These are phyloP conservation scores for Ogataea degrootiae DNA, from an alignment of 805 yeast genomes.

Conservation along the genomic window DNA sequence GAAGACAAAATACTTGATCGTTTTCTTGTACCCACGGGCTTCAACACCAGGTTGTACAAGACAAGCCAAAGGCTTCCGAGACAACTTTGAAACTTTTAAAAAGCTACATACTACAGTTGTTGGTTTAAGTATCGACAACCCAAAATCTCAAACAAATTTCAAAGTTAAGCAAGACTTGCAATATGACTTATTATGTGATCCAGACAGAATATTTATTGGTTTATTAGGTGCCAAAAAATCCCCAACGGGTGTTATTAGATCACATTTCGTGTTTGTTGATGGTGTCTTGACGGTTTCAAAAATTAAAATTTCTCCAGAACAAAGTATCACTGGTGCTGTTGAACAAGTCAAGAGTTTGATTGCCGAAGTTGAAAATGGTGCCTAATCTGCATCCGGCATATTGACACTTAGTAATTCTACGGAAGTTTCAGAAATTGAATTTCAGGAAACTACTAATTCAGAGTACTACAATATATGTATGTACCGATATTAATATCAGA, in stretches of 20 bases:
- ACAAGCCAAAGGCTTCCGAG: constrained; percentile 88
- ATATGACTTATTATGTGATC: constrained; percentile 74
- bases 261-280: constrained; percentile 87
- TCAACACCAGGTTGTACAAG: constrained; percentile 95
- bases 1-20: constrained; percentile 40
- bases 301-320: constrained; percentile 54
- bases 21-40: constrained; percentile 86
- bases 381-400: not conserved
- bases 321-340: constrained; percentile 55
- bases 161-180: constrained; percentile 68
- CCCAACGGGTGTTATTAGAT: constrained; percentile 71
- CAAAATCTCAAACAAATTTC: constrained; percentile 72
- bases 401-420: too few relatives aligned
- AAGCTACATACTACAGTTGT: constrained; percentile 53
- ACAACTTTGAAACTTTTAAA: constrained; percentile 47
- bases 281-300: constrained; percentile 59
- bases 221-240: constrained; percentile 78
- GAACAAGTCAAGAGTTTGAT: constrained; percentile 44
- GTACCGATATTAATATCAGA: too few relatives aligned
- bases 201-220: constrained; percentile 62
- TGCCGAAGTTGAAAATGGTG: not conserved
- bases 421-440: too few relatives aligned
- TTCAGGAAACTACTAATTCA: not conserved
- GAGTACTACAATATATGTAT: not conserved
- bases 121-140: constrained; percentile 83